A percentile compares a stretch with the other conserved stretches of the same genome.
Evolutionary conservation across 2,329 filamentous ascomycete genomes (phyloP).

Genomic region (Ophiosphaerella korrae): DNA sequence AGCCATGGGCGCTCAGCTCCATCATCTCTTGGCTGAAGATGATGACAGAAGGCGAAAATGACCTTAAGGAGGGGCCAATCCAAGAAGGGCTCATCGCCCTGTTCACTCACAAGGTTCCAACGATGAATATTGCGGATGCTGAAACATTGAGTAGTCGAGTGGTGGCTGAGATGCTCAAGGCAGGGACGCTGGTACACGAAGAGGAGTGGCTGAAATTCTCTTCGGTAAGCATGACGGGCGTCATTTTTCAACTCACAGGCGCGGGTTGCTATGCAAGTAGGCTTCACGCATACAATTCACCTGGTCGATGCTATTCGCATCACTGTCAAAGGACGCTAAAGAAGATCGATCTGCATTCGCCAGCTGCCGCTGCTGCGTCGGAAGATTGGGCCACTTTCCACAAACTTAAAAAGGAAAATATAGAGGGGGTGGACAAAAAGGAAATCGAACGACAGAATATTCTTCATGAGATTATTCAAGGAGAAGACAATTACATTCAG

Average conservation of each 20-base stretch:
- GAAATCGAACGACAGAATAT: constrained; percentile 93
- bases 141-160: constrained; percentile 82
- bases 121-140: constrained; percentile 97
- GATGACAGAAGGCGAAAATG: constrained; percentile 88
- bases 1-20: constrained; percentile 93
- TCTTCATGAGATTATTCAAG: constrained; percentile 91
- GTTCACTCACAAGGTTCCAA: constrained; percentile 94
- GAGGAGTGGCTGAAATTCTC: constrained; percentile 99
- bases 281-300: constrained; percentile 70
- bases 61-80: constrained; percentile 82
- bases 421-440: constrained; percentile 76
- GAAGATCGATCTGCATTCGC: constrained; percentile 85
- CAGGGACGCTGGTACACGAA: constrained; percentile 78
- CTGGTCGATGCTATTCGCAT: constrained; percentile 86
- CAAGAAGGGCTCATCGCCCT: constrained; percentile 86
- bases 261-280: constrained; percentile 88
- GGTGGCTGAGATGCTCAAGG: constrained; percentile 77
- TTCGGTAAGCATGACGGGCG: constrained; percentile 78
- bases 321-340: constrained; percentile 93
- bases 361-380: constrained; percentile 67
- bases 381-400: constrained; percentile 93
- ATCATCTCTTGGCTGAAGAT: constrained; percentile 84
- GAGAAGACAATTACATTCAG: constrained; percentile 88
- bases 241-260: constrained; percentile 91
- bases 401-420: constrained; percentile 76